A percentile compares a stretch with the other conserved stretches of the same genome.
These are phyloP conservation scores for Pholiota conissans DNA, from an alignment of 768 basidiomycete genomes.

Conservation along the genomic window DNA sequence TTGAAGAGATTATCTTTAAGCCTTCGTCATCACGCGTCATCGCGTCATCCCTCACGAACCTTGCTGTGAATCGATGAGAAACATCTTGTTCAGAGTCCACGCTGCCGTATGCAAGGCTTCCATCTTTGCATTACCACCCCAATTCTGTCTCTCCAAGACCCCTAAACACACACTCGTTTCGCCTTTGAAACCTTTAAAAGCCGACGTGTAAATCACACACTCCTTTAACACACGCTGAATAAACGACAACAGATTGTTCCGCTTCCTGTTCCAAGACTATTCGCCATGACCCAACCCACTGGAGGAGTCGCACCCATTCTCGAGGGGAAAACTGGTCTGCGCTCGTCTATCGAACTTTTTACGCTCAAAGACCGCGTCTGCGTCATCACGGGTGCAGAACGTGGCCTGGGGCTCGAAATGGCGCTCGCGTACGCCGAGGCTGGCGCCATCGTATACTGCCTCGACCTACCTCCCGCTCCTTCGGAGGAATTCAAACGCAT, in stretches of 20 bases:
- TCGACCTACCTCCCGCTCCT: constrained; percentile 55
- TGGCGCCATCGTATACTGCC: constrained; percentile 48
- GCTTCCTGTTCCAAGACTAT: neutral
- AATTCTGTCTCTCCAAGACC: neutral
- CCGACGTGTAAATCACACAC: neutral
- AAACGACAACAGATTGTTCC: no score
- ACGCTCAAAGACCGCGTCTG: constrained; percentile 21
- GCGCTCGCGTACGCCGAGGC: constrained; percentile 26
- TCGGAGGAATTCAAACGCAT: constrained; percentile 50
- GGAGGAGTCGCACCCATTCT: constrained; percentile 13
- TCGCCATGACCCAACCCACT: neutral
- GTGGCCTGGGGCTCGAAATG: constrained; percentile 30
- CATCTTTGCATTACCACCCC: no score
- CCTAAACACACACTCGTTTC: neutral
- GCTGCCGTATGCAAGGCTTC: no score
- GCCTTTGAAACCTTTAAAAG: neutral
- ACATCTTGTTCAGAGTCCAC: no score
- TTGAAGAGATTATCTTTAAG: neutral
- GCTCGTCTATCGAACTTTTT: constrained; percentile 19
- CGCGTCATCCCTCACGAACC: neutral
- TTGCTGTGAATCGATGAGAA: no score
- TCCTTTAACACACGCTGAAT: no score
- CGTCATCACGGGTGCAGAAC: constrained; percentile 25
- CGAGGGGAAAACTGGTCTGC: constrained; percentile 4
- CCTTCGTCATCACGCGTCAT: neutral